Conservation (phyloP, 352 stramenopile species). For the Pythium phragmitis region DNA sequence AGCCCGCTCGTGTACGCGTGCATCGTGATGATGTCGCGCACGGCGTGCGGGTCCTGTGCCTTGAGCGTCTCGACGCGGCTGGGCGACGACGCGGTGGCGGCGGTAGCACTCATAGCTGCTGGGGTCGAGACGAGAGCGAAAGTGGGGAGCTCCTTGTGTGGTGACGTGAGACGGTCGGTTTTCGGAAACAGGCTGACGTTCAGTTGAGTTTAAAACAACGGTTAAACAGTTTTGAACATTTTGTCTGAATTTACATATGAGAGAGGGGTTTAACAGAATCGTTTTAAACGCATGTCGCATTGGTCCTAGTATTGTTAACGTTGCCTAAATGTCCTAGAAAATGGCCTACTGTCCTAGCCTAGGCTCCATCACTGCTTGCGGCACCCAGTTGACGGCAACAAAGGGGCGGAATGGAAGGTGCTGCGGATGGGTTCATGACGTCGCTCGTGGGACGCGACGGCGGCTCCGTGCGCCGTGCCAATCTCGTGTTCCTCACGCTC, state of each 20-base stretch:
- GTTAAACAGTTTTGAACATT: conserved; percentile 15
- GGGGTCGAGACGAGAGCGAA: not conserved
- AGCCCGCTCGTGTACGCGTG: conserved; percentile 65
- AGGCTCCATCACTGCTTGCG: not conserved
- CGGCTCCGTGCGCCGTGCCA: conserved; percentile 5
- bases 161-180: conserved; percentile 3
- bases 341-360: not conserved
- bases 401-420: not conserved
- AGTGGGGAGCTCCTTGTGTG: conserved; percentile 9
- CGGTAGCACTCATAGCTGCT: not conserved
- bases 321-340: not conserved
- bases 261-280: conserved; percentile 1
- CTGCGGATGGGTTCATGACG: conserved; percentile 8
- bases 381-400: not conserved
- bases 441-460: not conserved
- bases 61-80: conserved; percentile 19
- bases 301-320: not conserved
- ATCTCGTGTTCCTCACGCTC: conserved; percentile 59
- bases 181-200: conserved; percentile 9
- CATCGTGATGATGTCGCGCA: conserved; percentile 66
- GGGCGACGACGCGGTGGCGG: conserved; percentile 22
- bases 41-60: conserved; percentile 40
- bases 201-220: not conserved
- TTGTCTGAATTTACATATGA: not conserved
- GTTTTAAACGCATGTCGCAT: conserved; percentile 4